Base-by-base conservation (phyloP, 768 basidiomycete species). In the Mycena amicta region DNA sequence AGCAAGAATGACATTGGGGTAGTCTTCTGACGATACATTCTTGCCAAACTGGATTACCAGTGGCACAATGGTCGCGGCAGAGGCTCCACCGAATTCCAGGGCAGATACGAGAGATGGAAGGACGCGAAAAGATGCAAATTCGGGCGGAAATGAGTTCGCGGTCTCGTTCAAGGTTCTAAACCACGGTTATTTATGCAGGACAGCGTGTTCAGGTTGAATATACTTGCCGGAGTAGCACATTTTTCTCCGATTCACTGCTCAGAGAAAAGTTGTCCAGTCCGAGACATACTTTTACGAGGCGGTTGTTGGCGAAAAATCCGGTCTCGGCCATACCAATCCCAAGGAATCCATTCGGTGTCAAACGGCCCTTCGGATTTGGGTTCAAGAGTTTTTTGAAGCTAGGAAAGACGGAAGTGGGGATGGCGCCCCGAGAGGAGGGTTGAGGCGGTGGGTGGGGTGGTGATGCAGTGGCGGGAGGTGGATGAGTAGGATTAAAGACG, bases 361-460 rank as follows among this genome's bases (percentile, higher is more conserved):
- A 74, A 22, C 97, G 85, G 1, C 84, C 81, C 68, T 88, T 92
- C 0, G 92, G 86, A 69, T 87, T 95, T 1, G 96, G 96, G 66
- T 94, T 94, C 16, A 98, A 80, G 33, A 99, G 85, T 51, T 86
- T 88, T 72, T 94, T 95, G 80, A 89, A 95, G 1, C 82, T 78
- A 0, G 88, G 81, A 71, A 96, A 97, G 2, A 98, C 70, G 0
- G 83, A 66, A 2, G 72, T 67, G 0, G 97, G 96, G 33, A 98
- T 90, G 4, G 82, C 68, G 2, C 93, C 95, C 4, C 90, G 83
- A 2, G 88, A 84, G 0, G 88, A 83, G n/a, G 86, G 77, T n/a
- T 83, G 75, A 12, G 90, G 93, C 0, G 89, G 87, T n/a, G 82
- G 85, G 71, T 89, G 92, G 5, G 88, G 94, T 1, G 85, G 88